Base-by-base conservation (phyloP, 2,329 filamentous ascomycete species). In the Cercospora sp. region DNA sequence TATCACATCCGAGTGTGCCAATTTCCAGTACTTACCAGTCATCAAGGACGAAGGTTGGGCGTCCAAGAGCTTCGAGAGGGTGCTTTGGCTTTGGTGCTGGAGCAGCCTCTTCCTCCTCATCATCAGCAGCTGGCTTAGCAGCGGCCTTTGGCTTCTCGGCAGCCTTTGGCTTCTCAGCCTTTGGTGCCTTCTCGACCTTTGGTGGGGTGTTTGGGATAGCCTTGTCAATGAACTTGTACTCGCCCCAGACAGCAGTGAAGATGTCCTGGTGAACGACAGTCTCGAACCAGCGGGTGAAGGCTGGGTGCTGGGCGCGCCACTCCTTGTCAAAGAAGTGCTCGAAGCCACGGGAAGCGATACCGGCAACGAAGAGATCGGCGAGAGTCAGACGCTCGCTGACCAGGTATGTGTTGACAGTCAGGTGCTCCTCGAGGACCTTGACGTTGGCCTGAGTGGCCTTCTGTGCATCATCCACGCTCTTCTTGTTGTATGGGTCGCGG, bases 351-450 rank as follows among this genome's bases (percentile, higher is more conserved):
- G 88, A 86, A 78, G 95, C 85, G 81, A 97, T 87, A 81, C 88
- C 86, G 76, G 90, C 88, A 79, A 87, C 84, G 86, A 96, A 98
- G 80, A 97, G 82, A 82, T 99, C 95, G 81, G 95, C 95, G 75
- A 98, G 91, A 77, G 94, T 97, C 84, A 98, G 89, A 79, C 95
- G 93, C 89, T 99, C 95, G 80, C 94, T 93, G 78, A 97, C 94
- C 74, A 99, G 92, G 89, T 91, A 99, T 79, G 95, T 99, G 89
- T 96, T 93, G 85, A 91, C 86, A 74, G 90, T 85, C 75, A 99
- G 90, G 86, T 98, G 92, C 79, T 91, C 86, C 86, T 99, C 95
- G 65, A 95, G 84, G 75, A 92, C 87, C 71, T 84, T 82, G 75
- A 96, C 77, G 75, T 86, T 88, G 85, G 90, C 90, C 75, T 87